A percentile compares a stretch with the other conserved stretches of the same genome.
phyloP scores from a whole-genome alignment of 331 rosid genomes.

The Saraca asoca region DNA sequence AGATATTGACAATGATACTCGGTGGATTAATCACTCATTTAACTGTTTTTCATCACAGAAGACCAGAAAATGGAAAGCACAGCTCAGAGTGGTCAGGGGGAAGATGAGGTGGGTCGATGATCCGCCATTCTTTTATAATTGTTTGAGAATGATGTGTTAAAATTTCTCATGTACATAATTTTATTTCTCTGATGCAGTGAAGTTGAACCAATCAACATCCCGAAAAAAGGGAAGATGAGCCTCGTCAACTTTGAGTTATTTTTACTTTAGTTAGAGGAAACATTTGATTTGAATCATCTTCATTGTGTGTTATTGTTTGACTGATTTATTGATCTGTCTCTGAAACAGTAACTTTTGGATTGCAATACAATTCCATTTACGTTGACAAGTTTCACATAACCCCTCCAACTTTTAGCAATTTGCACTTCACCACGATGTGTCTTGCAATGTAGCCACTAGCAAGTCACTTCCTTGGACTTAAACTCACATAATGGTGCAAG shows the following conservation, averaged over 20 bases:
- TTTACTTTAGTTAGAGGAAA: conserved; percentile 18
- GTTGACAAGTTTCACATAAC: no score
- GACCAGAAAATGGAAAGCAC: conserved; percentile 40
- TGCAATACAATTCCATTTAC: conserved; percentile 29
- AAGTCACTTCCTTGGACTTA: no score
- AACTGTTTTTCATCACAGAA: conserved; percentile 33
- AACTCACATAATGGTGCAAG: no score
- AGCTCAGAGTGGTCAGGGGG: conserved; percentile 28
- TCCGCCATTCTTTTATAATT: background rate
- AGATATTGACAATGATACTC: no score
- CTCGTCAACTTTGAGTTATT: no score
- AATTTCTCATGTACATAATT: background rate
- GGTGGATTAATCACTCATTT: conserved; percentile 4
- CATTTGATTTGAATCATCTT: conserved; percentile 37
- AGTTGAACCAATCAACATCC: no score
- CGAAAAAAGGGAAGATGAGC: conserved; percentile 22
- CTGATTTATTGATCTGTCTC: conserved; percentile 7
- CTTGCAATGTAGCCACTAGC: no score
- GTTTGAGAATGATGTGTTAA: conserved; percentile 20
- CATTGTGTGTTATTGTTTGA: conserved; percentile 30
- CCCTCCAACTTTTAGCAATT: no score
- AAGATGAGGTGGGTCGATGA: conserved; percentile 38
- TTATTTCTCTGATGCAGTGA: conserved; percentile 31
- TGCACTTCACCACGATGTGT: no score
- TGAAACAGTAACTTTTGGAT: conserved; percentile 30